Evolutionary conservation across 228 moss, liverwort and hornwort genomes (phyloP).

Genomic region (Sphagnum fallax): DNA sequence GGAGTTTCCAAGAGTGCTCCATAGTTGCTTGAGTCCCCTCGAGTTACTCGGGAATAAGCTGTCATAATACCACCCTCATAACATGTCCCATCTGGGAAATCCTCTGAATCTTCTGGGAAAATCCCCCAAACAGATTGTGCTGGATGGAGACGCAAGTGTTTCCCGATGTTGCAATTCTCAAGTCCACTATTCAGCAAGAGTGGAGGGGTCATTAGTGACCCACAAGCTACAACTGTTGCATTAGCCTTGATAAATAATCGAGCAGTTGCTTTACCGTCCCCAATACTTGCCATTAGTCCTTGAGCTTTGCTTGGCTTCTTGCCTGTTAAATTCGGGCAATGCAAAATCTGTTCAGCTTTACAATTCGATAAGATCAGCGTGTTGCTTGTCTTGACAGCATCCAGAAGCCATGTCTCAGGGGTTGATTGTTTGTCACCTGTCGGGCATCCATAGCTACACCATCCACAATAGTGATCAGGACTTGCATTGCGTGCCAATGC

Average conservation of each 20-base stretch:
- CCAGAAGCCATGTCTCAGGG: slow-evolving; percentile 57
- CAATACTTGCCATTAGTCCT: slow-evolving; percentile 42
- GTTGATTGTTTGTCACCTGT: slow-evolving; percentile 51
- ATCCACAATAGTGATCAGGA: slow-evolving; percentile 64
- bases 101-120: slow-evolving; percentile 51
- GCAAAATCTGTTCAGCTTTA: slow-evolving; percentile 39
- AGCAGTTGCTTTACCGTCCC: not conserved
- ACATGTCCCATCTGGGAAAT: slow-evolving; percentile 22
- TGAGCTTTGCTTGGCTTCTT: slow-evolving; percentile 22
- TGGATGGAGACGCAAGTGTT: slow-evolving; percentile 65
- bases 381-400: slow-evolving; percentile 46
- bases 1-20: slow-evolving; percentile 66
- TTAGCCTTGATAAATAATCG: slow-evolving; percentile 50
- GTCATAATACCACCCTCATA: slow-evolving; percentile 89
- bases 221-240: slow-evolving; percentile 64
- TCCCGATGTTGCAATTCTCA: slow-evolving; percentile 59
- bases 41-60: slow-evolving; percentile 27
- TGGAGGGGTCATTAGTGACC: slow-evolving; percentile 66
- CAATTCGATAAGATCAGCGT: slow-evolving; percentile 59
- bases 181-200: slow-evolving; percentile 68
- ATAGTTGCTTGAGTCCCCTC: slow-evolving; percentile 38
- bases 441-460: slow-evolving; percentile 66
- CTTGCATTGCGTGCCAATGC: slow-evolving; percentile 37
- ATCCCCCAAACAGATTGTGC: slow-evolving; percentile 53
- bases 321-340: slow-evolving; percentile 7